These are phyloP conservation scores for Penicillium occitanis DNA, from an alignment of 2,329 filamentous ascomycete species.

Conservation along the genomic window DNA sequence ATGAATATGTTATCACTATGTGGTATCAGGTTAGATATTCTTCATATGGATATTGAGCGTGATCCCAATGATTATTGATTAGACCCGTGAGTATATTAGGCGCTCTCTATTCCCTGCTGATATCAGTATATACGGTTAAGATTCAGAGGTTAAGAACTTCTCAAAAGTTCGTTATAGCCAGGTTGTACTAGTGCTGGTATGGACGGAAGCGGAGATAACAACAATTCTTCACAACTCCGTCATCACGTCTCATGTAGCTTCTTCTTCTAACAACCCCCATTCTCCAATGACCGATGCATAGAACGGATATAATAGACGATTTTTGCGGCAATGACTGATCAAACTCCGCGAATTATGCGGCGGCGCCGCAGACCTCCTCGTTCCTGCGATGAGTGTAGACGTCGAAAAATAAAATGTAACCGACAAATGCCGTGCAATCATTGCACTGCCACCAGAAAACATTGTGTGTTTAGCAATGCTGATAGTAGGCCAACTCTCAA, in stretches of 20 bases:
- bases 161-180: not conserved
- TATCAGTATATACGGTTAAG: not conserved
- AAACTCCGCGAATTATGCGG: constrained; percentile 9
- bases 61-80: not conserved
- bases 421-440: constrained; percentile 30
- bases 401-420: constrained; percentile 33
- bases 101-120: not conserved
- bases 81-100: not conserved
- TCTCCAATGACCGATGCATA: not conserved
- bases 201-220: not conserved
- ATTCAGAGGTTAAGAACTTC: not conserved
- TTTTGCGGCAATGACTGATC: not conserved
- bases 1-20: too few relatives aligned
- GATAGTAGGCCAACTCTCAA: not conserved
- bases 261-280: not conserved
- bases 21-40: not conserved
- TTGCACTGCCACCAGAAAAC: constrained; percentile 27
- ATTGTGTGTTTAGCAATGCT: constrained; percentile 19
- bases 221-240: not conserved
- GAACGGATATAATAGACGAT: not conserved
- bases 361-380: constrained; percentile 32
- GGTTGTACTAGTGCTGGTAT: not conserved
- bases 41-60: not conserved
- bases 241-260: not conserved
- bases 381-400: constrained; percentile 32